phyloP scores from a whole-genome alignment of 345 rosid genomes.

The Euphorbia tirucalli region DNA sequence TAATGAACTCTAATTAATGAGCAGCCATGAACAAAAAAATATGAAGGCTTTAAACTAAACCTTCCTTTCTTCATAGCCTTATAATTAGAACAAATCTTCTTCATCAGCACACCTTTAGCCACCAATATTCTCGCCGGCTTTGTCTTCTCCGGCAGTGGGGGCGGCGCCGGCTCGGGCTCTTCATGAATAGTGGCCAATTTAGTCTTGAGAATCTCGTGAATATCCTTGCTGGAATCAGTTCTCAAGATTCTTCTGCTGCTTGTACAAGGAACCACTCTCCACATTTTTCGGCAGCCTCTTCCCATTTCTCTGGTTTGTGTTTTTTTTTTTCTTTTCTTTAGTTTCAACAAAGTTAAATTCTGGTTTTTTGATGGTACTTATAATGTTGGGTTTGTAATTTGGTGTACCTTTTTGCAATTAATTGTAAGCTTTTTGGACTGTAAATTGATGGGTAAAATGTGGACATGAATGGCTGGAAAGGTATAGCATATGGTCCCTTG shows the following conservation, averaged over 20 bases:
- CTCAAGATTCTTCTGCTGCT: conserved; percentile 22
- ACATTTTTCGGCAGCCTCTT: conserved; percentile 31
- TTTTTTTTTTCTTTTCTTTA: neutral
- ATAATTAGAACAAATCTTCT: conserved; percentile 3
- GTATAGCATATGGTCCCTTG: neutral
- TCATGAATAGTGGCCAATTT: conserved; percentile 39
- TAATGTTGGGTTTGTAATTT: too few relatives aligned
- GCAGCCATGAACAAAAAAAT: conserved; percentile 19
- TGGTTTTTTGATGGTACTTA: neutral
- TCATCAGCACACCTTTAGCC: conserved; percentile 19
- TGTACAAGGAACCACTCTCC: conserved; percentile 37
- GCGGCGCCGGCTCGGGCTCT: conserved; percentile 22
- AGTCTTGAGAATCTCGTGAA: conserved; percentile 34
- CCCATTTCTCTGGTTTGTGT: conserved; percentile 10
- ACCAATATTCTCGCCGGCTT: conserved; percentile 2
- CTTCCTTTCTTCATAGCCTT: conserved; percentile 21
- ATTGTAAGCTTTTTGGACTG: neutral
- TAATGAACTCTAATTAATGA: too few relatives aligned
- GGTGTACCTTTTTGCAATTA: too few relatives aligned
- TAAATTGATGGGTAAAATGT: neutral
- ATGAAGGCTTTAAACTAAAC: conserved; percentile 29
- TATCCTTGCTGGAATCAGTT: conserved; percentile 31
- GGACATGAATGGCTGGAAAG: conserved; percentile 5
- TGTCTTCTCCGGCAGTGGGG: neutral
- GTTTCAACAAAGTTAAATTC: neutral